Evolutionary conservation across 768 basidiomycete genomes (phyloP), one percentile per base, ranked within the genome.

Genomic region (Boletus rubropictus): DNA sequence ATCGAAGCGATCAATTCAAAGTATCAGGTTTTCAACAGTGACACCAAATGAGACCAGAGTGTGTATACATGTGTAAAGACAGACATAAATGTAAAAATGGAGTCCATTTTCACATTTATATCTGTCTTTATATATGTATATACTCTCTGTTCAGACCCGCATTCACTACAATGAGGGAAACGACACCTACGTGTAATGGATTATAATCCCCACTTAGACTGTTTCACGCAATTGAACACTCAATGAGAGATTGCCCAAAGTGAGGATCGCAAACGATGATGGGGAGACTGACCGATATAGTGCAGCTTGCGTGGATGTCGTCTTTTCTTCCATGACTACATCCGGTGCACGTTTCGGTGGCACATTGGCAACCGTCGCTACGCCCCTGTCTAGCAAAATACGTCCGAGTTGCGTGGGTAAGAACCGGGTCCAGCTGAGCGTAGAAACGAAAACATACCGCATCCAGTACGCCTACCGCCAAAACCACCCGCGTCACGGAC

Each of bases 401-500:
- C 27, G 32, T 31, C 10, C 29, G 17, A n/a, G 9, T 20, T 7
- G 3, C 11, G 14, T 34, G 15, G 3, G 15, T 41, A 18, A 46
- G 25, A 32, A 15, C 32, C 39, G 33, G 33, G 32, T 35, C 44
- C 41, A 41, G n/a, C 46, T 45, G 47, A 50, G 6, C 6, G 28
- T n/a, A 29, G 29, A 18, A 31, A 17, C 29, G 17, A 10, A 15
- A 56, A 56, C 76, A 50, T 58, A 90, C 93, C 89, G 40, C 71
- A 80, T 27, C 92, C 93, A 25, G 66, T 69, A 48, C 89, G 87
- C 71, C 87, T 90, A 15, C 96, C 96, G 3, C 91, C 91, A 65
- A 99, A 96, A 0, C 93, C 94, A n/a, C 96, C 96, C 21, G 89
- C 77, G 2, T 93, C 94, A 47, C 96, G 89, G 52, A 95, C 81